Evolutionary conservation across 2,329 filamentous ascomycete genomes (phyloP), one percentile per base, ranked within the genome.

Genomic region (Orbilia brochopaga): DNA sequence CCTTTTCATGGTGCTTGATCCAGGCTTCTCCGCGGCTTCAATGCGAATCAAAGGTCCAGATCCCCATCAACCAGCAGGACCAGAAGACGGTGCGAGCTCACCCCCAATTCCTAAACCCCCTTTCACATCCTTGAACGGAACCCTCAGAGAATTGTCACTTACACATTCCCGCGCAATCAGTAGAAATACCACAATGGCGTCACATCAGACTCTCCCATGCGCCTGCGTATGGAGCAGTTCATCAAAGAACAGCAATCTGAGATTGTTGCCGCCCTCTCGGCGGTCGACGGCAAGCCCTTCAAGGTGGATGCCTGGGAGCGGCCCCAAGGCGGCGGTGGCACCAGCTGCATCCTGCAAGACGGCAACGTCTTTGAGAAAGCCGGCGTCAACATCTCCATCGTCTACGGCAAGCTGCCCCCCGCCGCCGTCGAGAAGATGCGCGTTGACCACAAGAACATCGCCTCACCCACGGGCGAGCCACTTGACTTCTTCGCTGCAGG

Each of bases 341-440:
- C 93, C 76, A 95, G 91, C 15, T 96, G 92, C 80, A 92, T 99
- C 42, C 83, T 99, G 17, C 94, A 99, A 80, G 92, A 97, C 75
- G 92, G 94, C 75, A 93, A 95, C 74, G 91, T 97, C 56, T 99
- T 99, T 78, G 94, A 99, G 80, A 99, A 99, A 82, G 94, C 90
- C 50, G 94, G 94, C 30, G 92, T 97, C 69, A 96, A 96, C 78
- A 92, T 93, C 78, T 95, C 90, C 65, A 87, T 97, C 73, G 94
- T 99, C 55, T 97, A 99, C 79, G 94, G 94, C 73, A 90, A 88
- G 53, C 85, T 99, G 1, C 92, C 92, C 35, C 89, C 90, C 77
- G 84, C 90, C 0, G 94, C 91, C 30, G 96, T 99, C 75, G 85
- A 88, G 77, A 92, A 92, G 81, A 97, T 99, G 94, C 87, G 91